Conservation (phyloP, 495 filamentous ascomycete species). For the Penicillium daleae region DNA sequence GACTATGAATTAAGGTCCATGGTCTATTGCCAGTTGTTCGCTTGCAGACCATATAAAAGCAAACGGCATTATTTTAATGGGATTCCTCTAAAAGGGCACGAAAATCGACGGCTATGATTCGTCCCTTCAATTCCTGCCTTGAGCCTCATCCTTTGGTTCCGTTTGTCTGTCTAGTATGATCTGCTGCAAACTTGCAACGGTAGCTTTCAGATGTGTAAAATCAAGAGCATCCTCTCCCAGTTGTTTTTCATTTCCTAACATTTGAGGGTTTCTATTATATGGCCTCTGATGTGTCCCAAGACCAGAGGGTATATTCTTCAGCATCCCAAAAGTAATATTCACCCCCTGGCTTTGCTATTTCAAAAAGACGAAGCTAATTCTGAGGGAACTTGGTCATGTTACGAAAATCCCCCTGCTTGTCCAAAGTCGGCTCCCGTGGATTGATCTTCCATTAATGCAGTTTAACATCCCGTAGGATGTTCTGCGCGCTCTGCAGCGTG, state of each 20-base stretch:
- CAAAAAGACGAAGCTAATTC: neutral
- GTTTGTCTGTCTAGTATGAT: neutral
- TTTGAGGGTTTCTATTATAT: neutral
- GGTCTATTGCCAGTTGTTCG: too few species aligned
- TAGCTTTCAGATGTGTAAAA: neutral
- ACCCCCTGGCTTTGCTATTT: neutral
- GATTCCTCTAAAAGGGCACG: too few species aligned
- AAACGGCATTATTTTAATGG: too few species aligned
- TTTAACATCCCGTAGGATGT: neutral
- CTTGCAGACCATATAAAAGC: too few species aligned
- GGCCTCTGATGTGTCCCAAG: neutral
- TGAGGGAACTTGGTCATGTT: neutral
- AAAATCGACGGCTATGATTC: too few species aligned
- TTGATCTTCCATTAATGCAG: neutral
- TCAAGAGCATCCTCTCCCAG: neutral
- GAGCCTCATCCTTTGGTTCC: neutral
- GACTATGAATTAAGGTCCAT: too few species aligned
- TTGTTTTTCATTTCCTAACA: neutral
- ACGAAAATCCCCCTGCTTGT: neutral
- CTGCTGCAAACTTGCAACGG: neutral
- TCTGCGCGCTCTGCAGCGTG: neutral
- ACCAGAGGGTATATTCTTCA: neutral
- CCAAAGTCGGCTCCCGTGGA: neutral
- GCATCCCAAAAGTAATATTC: neutral
- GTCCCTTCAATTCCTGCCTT: too few species aligned